Base-by-base conservation (phyloP, 495 filamentous ascomycete genomes). In the Penicillium verhagenii region DNA sequence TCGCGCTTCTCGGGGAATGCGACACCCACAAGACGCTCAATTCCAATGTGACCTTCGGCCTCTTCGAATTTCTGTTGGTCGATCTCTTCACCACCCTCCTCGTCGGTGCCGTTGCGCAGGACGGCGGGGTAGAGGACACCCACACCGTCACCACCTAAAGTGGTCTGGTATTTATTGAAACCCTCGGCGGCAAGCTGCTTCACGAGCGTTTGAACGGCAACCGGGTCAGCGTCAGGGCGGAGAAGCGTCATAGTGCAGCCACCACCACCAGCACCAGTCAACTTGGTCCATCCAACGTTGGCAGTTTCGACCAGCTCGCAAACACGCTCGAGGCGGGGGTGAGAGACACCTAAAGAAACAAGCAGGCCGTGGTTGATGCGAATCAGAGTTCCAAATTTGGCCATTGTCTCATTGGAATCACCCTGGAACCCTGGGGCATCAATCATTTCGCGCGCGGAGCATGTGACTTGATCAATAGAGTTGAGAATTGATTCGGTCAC, bases 271-370 rank as follows among this genome's bases (percentile, higher is more conserved):
- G 92, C 94, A 52, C 94, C 94, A 1, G 94, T 98, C 44, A 98
- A 80, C 66, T 98, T 98, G 5, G 94, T 95, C 91, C 91, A 97
- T 28, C 94, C 94, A 50, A 96, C 87, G n/a, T 89, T 86, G 28
- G 89, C 80, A 54, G 89, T 83, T 59, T 97, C 93, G 45, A 97
- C 89, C 16, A 98, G 77, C 72, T 96, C 93, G 20, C 94, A 81
- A 59, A 98, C 88, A 5, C 93, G 86, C 71, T 98, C 94, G 45
- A 98, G 79, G 29, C 88, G 84, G 13, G 94, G 94, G 72, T 98
- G 94, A 1, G 92, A 96, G 26, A 96, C 93, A 9, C 94, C 94
- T 6, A 98, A 75, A 3, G 91, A 85, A 14, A 90, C 86, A 14
- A 98, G 78, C 37, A 96, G 81, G 45, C 92, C 92, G 59, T 98